Evolutionary conservation across 306 rosid genomes (phyloP).

Genomic region (Casuarina cunninghamiana): DNA sequence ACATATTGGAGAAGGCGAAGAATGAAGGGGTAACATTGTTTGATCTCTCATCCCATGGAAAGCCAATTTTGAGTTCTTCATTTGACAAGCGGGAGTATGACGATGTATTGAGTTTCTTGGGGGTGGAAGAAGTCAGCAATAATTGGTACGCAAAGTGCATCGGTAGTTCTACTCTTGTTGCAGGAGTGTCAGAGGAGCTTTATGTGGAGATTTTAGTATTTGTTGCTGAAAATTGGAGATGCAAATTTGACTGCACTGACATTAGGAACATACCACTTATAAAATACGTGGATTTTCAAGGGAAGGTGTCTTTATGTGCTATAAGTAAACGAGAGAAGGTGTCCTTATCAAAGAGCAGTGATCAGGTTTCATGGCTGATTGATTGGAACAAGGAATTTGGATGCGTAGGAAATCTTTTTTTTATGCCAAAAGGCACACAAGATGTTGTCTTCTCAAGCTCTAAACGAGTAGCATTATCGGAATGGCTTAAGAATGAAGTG

Average conservation of each 20-base stretch:
- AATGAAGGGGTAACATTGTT: no score
- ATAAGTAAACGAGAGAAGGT: slow-evolving; percentile 33
- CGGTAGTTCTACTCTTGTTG: slow-evolving; percentile 52
- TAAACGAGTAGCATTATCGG: slow-evolving; percentile 27
- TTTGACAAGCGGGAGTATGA: slow-evolving; percentile 48
- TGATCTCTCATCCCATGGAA: slow-evolving; percentile 34
- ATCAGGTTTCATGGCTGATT: slow-evolving; percentile 54
- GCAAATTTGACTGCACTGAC: slow-evolving; percentile 28
- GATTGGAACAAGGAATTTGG: slow-evolving; percentile 49
- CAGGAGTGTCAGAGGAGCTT: slow-evolving; percentile 46
- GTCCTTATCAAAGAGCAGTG: slow-evolving; percentile 16
- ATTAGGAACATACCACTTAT: slow-evolving; percentile 43
- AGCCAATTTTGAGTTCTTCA: slow-evolving; percentile 44
- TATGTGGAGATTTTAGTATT: slow-evolving; percentile 45
- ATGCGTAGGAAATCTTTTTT: slow-evolving; percentile 23
- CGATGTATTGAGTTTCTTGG: slow-evolving; percentile 46
- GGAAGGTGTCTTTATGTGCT: slow-evolving; percentile 37
- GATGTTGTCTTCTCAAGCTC: slow-evolving; percentile 28
- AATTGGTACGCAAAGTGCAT: slow-evolving; percentile 80
- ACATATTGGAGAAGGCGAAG: no score
- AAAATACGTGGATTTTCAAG: slow-evolving; percentile 44
- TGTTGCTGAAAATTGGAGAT: slow-evolving; percentile 45
- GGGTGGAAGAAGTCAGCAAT: slow-evolving; percentile 36
- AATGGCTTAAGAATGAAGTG: slow-evolving; percentile 42
- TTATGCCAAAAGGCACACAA: slow-evolving; percentile 59